Base-by-base conservation (phyloP, 257 asterid genomes). In the Handroanthus guayacan region DNA sequence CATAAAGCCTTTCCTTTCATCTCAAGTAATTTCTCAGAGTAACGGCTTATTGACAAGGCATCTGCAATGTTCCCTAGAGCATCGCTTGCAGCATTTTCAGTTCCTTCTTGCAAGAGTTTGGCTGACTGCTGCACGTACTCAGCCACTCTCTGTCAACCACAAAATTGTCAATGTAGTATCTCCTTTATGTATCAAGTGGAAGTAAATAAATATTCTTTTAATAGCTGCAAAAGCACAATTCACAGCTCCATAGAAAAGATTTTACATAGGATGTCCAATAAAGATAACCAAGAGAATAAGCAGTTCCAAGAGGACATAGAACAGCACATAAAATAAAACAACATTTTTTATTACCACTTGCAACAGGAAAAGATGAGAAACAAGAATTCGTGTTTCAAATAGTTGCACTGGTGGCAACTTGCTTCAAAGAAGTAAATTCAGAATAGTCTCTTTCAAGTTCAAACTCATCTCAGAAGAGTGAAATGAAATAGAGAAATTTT, bases 1-100 rank as follows among this genome's bases (percentile, higher is more conserved):
- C 85, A 88, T 50, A 95, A 81, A 43, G 92, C 95, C 86, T 90
- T 93, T 80, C 92, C 98, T 85, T 91, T 95, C 94, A 92, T 84
- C 94, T 91, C 86, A 78, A 91, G 86, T 75, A 92, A 82, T 77
- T 78, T 86, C 81, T 95, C 99, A 3, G 98, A 95, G 79, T 82
- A 89, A 74, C 85, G 84, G 84, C 99, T 88, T 65, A 87, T 82
- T 38, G 82, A 81, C 83, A 91, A 79, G 73, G 93, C 98, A 77
- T 89, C 92, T 48, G 20, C 82, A 82, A 88, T 87, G 69, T 75
- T 83, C 51, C 17, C 86, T 51, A 95, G 86, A 57, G 97, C 96
- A 70, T 38, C 72, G 41, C 51, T 79, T 51, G 93, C 94, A 51
- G 90, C 89, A 81, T 87, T 91, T 39, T 78, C 79, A 64, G 91